A percentile compares a stretch with the other conserved stretches of the same genome.
These are phyloP conservation scores for Moesziomyces sp. DNA, from an alignment of 1,284 basidiomycete species.

Conservation along the genomic window DNA sequence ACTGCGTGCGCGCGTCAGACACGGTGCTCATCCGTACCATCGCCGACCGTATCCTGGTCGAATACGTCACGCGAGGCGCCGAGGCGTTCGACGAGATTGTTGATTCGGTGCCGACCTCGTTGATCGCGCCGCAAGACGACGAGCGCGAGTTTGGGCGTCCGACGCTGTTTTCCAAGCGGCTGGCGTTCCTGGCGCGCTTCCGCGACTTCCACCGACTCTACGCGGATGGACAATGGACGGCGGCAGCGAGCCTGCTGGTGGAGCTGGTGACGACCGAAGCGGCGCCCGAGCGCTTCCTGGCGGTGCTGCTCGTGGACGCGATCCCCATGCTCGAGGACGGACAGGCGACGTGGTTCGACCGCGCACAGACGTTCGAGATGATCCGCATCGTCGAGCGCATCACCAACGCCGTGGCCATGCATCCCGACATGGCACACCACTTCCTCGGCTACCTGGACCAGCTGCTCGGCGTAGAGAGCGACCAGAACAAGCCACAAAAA, in stretches of 20 bases:
- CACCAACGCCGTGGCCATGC: constrained; percentile 35
- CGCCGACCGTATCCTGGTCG: constrained; percentile 57
- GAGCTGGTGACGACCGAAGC: constrained; percentile 60
- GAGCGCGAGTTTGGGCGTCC: constrained; percentile 11
- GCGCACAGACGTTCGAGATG: constrained; percentile 59
- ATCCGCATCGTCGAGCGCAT: constrained; percentile 61
- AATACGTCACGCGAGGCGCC: constrained; percentile 54
- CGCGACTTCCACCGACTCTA: constrained; percentile 62
- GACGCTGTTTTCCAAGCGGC: constrained; percentile 50
- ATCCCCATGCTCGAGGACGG: constrained; percentile 56
- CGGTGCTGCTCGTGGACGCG: constrained; percentile 62
- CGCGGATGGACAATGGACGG: constrained; percentile 39
- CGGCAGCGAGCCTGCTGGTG: constrained; percentile 57
- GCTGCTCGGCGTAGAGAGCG: constrained; percentile 28
- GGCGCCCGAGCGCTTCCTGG: constrained; percentile 61
- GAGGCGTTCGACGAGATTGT: constrained; percentile 56
- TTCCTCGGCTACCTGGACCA: constrained; percentile 55
- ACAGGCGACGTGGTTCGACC: constrained; percentile 51
- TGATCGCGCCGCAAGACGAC: constrained; percentile 38
- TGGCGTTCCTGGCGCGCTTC: constrained; percentile 63
- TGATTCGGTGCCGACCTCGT: constrained; percentile 58
- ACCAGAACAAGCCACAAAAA: constrained; percentile 6
- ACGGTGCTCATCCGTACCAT: constrained; percentile 56
- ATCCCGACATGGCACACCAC: constrained; percentile 51
- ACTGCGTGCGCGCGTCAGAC: constrained; percentile 62